Base-by-base conservation (phyloP, 78 protist genomes). In the Tieghemostelium lacteum region DNA sequence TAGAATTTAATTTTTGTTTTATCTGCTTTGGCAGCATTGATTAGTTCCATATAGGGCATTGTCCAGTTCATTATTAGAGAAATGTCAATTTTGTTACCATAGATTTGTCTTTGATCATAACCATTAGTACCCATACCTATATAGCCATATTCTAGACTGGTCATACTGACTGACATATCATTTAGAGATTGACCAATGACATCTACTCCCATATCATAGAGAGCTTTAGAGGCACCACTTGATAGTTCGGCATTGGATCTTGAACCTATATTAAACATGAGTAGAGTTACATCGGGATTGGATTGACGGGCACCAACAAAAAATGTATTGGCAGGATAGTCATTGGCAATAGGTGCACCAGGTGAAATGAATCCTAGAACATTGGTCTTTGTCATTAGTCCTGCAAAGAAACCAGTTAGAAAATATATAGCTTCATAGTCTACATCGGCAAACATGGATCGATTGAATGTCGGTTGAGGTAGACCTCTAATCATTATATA, bases 91-190 rank as follows among this genome's bases (percentile, higher is more conserved):
- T 69, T 50, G 14, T 66, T 70, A 69, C 91, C 91, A 57, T 69
- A 69, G 4, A 83, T 33, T 45, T n/a, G 19, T 2, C 42, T 8
- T 29, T 55, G 67, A 31, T 71, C 64, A 36, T 34, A 83, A 19
- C 91, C 91, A 42, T 83, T 83, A 0, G 91, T 83, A 26, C 91
- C 91, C 16, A 83, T 39, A 2, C 70, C 76, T 2, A 50, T 12
- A 1, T 16, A 1, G 24, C 78, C 91, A 17, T 24, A 22, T 2
- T 61, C 24, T n/a, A 83, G 52, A 3, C 45, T 5, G 2, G 29
- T 39, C 2, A 45, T 37, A 24, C 34, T 52, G 5, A 71, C 67
- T 2, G 78, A 36, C 49, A 70, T 67, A 58, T 83, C 91, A 42
- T 83, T 55, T 6, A 67, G 26, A 40, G 74, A 40, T 17, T 67